A percentile compares a stretch with the other conserved stretches of the same genome.
Evolutionary conservation across 257 asterid species (phyloP).

Genomic region (Pogostemon cablin): DNA sequence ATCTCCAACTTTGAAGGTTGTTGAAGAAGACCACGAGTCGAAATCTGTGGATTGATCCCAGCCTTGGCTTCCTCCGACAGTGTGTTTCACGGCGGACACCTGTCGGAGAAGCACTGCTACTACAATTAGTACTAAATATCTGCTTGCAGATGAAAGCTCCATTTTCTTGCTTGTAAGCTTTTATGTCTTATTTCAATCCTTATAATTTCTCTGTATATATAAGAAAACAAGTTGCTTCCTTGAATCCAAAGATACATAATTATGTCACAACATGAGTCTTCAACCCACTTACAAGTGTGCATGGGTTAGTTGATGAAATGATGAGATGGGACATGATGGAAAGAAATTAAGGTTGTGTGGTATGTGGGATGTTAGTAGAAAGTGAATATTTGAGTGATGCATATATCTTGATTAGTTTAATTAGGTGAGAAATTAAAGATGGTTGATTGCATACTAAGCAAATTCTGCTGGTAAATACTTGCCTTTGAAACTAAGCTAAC

Average conservation of each 20-base stretch:
- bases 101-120: constrained; percentile 19
- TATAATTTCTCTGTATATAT: constrained; percentile 26
- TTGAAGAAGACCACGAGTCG: constrained; percentile 67
- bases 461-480: constrained; percentile 43
- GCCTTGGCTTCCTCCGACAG: constrained; percentile 84
- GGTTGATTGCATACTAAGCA: constrained; percentile 40
- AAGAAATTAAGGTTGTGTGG: constrained; percentile 11
- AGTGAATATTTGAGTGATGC: background rate
- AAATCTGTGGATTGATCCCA: constrained; percentile 86
- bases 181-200: background rate
- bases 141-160: constrained; percentile 32
- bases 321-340: constrained; percentile 16
- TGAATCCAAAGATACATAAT: constrained; percentile 31
- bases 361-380: constrained; percentile 6
- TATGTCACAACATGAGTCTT: too few relatives aligned
- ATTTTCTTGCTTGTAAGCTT: constrained; percentile 19
- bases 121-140: constrained; percentile 24
- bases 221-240: constrained; percentile 23
- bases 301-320: constrained; percentile 18
- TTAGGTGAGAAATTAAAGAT: background rate
- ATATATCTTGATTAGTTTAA: background rate
- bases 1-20: constrained; percentile 85
- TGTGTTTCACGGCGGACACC: constrained; percentile 53
- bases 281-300: background rate
- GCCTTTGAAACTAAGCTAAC: constrained; percentile 53